Conservation (phyloP, 768 basidiomycete genomes). For the Pleurotus pulmonarius region DNA sequence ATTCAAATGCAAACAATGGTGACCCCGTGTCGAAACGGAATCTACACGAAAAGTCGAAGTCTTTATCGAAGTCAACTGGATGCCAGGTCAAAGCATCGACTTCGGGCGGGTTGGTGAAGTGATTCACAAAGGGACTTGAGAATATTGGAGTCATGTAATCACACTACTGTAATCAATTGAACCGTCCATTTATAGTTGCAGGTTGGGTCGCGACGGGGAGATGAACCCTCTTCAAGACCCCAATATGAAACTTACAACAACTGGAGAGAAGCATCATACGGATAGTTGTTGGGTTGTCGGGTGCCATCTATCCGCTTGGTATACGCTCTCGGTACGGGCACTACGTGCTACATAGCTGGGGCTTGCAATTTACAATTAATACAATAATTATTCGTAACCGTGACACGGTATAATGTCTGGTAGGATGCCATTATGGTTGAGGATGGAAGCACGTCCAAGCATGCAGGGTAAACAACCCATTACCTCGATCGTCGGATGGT, state of each 20-base stretch:
- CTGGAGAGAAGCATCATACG: not conserved
- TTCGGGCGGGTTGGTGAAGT: not conserved
- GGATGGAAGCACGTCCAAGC: not conserved
- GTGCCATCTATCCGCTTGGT: not conserved
- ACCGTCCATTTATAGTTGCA: too few species aligned
- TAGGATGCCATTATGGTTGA: not conserved
- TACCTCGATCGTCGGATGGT: not conserved
- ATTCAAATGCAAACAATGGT: not conserved
- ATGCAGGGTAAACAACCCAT: not conserved
- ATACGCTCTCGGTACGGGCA: not conserved
- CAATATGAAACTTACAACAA: not conserved
- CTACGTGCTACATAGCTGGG: not conserved
- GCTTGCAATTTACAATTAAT: not conserved
- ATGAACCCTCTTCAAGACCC: not conserved
- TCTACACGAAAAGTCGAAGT: not conserved
- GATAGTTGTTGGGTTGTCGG: not conserved
- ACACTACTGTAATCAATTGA: too few species aligned
- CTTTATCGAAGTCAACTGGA: not conserved
- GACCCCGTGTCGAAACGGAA: not conserved
- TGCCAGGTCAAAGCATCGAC: not conserved
- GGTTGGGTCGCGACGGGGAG: too few species aligned
- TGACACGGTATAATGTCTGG: not conserved
- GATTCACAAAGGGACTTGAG: not conserved
- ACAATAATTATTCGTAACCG: not conserved
- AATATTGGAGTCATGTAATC: too few species aligned